phyloP scores from a whole-genome alignment of 257 asterid genomes.

The Scutellaria galericulata region DNA sequence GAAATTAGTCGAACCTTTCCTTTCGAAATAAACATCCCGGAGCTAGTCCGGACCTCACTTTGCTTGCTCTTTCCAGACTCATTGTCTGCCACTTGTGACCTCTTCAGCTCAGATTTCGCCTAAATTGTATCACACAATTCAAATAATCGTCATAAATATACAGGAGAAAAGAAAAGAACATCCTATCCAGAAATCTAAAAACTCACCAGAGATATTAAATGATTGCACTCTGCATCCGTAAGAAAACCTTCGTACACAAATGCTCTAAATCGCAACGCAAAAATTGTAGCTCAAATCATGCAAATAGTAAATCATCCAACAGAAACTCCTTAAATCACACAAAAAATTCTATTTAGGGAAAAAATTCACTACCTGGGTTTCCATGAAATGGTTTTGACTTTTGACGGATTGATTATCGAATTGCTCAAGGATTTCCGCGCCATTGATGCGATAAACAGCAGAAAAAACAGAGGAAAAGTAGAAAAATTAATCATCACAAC shows the following conservation, averaged over 20 bases:
- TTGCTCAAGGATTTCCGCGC: slow-evolving; percentile 49
- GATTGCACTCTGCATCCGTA: slow-evolving; percentile 89
- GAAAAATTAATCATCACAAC: slow-evolving; percentile 43
- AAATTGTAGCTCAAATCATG: slow-evolving; percentile 28
- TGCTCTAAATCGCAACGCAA: slow-evolving; percentile 56
- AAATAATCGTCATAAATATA: slow-evolving; percentile 1
- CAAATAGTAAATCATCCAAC: slow-evolving; percentile 10
- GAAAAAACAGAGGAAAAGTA: slow-evolving; percentile 38
- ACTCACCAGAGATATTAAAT: slow-evolving; percentile 83
- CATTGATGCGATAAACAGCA: slow-evolving; percentile 58
- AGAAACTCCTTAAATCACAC: slow-evolving; percentile 8
- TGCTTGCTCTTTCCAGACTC: slow-evolving; percentile 73
- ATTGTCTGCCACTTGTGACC: slow-evolving; percentile 91
- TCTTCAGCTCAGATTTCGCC: slow-evolving; percentile 92
- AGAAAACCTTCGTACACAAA: slow-evolving; percentile 91
- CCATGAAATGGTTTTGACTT: slow-evolving; percentile 85
- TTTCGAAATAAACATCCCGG: slow-evolving; percentile 88
- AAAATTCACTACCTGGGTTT: slow-evolving; percentile 72
- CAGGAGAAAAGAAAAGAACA: background rate
- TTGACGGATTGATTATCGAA: slow-evolving; percentile 83
- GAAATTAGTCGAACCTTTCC: slow-evolving; percentile 64
- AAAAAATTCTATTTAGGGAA: background rate
- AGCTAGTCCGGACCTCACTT: slow-evolving; percentile 93
- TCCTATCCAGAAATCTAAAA: slow-evolving; percentile 8
- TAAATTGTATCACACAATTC: slow-evolving; percentile 37